Evolutionary conservation across 2,329 filamentous ascomycete genomes (phyloP).

Genomic region (Amauroascus verrucosus): DNA sequence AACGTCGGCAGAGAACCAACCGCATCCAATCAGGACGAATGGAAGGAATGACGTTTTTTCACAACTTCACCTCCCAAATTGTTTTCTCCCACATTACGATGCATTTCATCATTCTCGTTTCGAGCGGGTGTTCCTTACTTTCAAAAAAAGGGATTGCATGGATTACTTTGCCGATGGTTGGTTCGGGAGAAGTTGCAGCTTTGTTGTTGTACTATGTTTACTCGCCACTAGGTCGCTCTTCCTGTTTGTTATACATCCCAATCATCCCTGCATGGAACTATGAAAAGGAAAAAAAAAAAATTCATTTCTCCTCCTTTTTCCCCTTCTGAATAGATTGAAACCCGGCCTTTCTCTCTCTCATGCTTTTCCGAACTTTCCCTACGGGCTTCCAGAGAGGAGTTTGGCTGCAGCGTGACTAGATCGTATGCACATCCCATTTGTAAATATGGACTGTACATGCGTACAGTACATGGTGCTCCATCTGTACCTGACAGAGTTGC

Average conservation of each 20-base stretch:
- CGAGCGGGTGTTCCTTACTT: background rate
- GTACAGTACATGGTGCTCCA: background rate
- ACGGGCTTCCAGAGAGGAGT: background rate
- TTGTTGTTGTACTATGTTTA: background rate
- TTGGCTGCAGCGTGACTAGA: too few species aligned
- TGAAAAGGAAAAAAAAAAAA: background rate
- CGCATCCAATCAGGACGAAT: background rate
- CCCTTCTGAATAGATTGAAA: too few species aligned
- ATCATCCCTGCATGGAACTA: background rate
- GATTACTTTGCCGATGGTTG: background rate
- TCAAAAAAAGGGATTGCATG: background rate
- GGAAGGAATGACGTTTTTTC: background rate
- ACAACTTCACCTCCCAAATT: too few species aligned
- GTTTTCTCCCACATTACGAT: background rate
- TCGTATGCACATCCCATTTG: background rate
- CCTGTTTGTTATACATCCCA: background rate
- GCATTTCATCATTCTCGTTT: background rate
- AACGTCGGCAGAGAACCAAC: background rate
- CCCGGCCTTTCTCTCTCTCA: too few species aligned
- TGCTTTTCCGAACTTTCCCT: background rate
- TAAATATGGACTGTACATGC: background rate
- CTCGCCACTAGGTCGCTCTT: too few species aligned
- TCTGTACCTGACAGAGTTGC: constrained; percentile 1
- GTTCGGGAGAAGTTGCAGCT: background rate
- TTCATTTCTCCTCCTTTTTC: background rate